Base-by-base conservation (phyloP, 768 basidiomycete genomes). In the Tulasnella sp. region DNA sequence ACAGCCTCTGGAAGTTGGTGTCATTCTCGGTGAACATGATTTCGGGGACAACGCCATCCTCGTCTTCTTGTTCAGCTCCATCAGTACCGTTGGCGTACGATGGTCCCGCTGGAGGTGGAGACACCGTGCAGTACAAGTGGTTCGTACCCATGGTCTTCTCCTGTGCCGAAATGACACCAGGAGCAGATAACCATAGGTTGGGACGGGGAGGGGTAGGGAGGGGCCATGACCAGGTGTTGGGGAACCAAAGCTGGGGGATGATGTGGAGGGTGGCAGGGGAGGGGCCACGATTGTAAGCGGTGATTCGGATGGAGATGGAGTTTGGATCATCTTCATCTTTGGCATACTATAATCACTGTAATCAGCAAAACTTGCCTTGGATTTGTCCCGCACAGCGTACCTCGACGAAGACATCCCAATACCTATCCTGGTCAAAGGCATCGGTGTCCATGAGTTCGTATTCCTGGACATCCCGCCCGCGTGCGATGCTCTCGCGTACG, bases 341-440 rank as follows among this genome's bases (percentile, higher is more conserved):
- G 46, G 98, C 96, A 84, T 99, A 99, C 95, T 98, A 81, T 23
- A 48, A 79, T 70, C 42, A 55, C 77, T 39, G 39, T 46, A 46
- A 74, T 81, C 61, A 80, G 79, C 75, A 32, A 23, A 37, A 44
- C 70, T 69, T 57, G 2, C 69, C 40, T 29, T 69, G 73, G 44
- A 29, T 9, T 71, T 10, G 37, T 10, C n/a, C 29, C 10, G 32
- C 5, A 29, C 40, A 3, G 85, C 90, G 73, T 78, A 94, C 96
- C 90, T 99, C 97, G 77, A 98, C 91, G 81, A 98, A 99, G 48
- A 99, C 91, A 83, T 99, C 98, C 98, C 98, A 99, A 84, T 99
- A 99, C 13, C 92, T 87, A 84, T 98, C 92, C 42, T 94, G 93
- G 79, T 96, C 93, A 82, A 98, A 98, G 0, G 87, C 89, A 79